phyloP scores from a whole-genome alignment of 176 grass and related monocot species.

The Eleusine coracana region DNA sequence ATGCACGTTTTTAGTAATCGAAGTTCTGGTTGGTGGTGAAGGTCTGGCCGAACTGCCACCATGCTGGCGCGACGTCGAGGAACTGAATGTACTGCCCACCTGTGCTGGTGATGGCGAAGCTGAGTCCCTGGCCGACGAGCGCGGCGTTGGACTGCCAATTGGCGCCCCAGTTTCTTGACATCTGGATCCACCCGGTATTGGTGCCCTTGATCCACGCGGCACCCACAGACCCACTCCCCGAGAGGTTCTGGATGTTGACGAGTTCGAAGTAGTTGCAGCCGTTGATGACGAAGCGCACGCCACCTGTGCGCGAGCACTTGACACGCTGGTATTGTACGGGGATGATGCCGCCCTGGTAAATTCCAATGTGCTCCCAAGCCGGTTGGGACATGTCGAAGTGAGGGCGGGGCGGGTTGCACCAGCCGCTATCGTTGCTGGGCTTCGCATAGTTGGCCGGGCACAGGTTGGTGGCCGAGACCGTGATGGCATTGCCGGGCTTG shows the following conservation, averaged over 20 bases:
- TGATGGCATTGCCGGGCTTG: conserved; percentile 16
- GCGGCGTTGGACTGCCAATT: conserved; percentile 45
- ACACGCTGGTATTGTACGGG: conserved; percentile 60
- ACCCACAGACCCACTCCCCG: conserved; percentile 40
- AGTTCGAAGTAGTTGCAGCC: conserved; percentile 57
- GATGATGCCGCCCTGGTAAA: conserved; percentile 45
- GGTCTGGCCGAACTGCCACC: conserved; percentile 65
- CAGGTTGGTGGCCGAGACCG: conserved; percentile 48
- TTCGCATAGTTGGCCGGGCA: conserved; percentile 52
- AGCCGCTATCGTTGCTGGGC: conserved; percentile 46
- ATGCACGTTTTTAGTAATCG: conserved; percentile 30
- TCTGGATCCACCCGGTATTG: conserved; percentile 39
- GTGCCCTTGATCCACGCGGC: conserved; percentile 37
- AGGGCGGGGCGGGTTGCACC: conserved; percentile 52
- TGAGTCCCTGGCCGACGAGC: conserved; percentile 45
- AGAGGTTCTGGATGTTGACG: conserved; percentile 61
- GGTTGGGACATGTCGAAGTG: conserved; percentile 85
- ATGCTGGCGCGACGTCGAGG: conserved; percentile 22
- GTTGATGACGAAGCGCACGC: conserved; percentile 43
- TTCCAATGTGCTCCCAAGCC: conserved; percentile 46
- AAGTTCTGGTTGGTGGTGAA: conserved; percentile 50
- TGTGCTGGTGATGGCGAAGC: conserved; percentile 49
- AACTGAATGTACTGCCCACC: conserved; percentile 53
- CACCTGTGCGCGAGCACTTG: conserved; percentile 49
- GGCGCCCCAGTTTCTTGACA: conserved; percentile 60